Percentiles rank a stretch among this genome's conserved stretches.
phyloP scores from a whole-genome alignment of 2,329 filamentous ascomycete species.

The Aureobasidium sp. region DNA sequence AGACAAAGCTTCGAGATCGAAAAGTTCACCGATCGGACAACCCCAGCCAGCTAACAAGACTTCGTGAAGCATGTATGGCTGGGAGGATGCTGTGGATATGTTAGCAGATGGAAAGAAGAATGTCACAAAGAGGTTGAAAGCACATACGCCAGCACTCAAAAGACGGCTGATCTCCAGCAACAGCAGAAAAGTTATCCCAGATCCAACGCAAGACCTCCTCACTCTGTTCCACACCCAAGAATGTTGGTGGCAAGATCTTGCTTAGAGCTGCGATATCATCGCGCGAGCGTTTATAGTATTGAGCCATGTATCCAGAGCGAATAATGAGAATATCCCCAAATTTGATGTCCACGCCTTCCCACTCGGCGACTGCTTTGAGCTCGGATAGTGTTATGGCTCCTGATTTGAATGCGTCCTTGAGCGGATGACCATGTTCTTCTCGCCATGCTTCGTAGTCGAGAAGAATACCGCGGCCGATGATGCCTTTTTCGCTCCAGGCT shows the following conservation, averaged over 20 bases:
- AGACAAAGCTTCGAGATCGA: constrained; percentile 39
- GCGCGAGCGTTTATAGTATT: constrained; percentile 30
- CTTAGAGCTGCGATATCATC: constrained; percentile 30
- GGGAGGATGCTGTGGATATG: constrained; percentile 21
- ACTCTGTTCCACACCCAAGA: constrained; percentile 41
- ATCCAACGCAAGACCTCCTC: constrained; percentile 36
- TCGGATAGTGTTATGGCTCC: constrained; percentile 29
- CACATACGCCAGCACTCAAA: constrained; percentile 29
- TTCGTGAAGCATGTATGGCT: constrained; percentile 34
- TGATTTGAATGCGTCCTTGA: constrained; percentile 28
- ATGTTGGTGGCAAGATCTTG: constrained; percentile 31
- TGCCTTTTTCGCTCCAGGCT: constrained; percentile 44
- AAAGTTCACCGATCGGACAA: constrained; percentile 44
- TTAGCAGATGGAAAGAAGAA: neutral
- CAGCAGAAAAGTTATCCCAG: constrained; percentile 31
- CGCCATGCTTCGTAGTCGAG: constrained; percentile 46
- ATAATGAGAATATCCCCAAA: constrained; percentile 47
- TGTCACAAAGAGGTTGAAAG: neutral
- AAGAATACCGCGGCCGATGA: constrained; percentile 48
- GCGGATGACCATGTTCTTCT: constrained; percentile 30
- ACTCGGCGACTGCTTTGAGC: constrained; percentile 35
- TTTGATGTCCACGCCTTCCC: constrained; percentile 45
- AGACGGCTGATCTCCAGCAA: constrained; percentile 30
- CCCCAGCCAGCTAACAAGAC: constrained; percentile 42
- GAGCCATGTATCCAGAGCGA: constrained; percentile 38